These are phyloP conservation scores for Alternaria postmessia DNA, from an alignment of 2,329 filamentous ascomycete species.

Conservation along the genomic window DNA sequence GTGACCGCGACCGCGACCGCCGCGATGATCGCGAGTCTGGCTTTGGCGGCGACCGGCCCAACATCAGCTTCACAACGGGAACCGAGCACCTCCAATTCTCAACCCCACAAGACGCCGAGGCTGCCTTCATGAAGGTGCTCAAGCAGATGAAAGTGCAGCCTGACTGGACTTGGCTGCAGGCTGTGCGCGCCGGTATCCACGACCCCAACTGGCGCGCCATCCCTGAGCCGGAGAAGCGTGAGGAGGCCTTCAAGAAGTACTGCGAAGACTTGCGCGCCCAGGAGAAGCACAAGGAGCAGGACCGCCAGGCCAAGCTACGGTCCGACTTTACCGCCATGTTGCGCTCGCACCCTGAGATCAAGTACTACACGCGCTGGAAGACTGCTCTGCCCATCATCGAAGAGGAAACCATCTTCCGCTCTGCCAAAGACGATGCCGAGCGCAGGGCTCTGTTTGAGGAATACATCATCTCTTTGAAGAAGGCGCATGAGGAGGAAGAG, in stretches of 20 bases:
- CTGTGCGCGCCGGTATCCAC: conserved; percentile 83
- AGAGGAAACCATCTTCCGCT: conserved; percentile 93
- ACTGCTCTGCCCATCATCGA: conserved; percentile 93
- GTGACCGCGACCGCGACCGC: conserved; percentile 57
- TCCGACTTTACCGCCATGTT: conserved; percentile 97
- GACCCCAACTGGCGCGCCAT: conserved; percentile 93
- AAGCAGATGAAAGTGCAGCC: conserved; percentile 84
- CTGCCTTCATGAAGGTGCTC: conserved; percentile 89
- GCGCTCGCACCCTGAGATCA: conserved; percentile 94
- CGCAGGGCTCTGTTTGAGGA: conserved; percentile 91
- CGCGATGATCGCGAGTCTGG: conserved; percentile 56
- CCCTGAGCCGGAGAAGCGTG: conserved; percentile 90
- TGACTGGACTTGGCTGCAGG: conserved; percentile 92
- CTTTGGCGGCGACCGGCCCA: conserved; percentile 49
- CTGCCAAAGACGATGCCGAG: conserved; percentile 86
- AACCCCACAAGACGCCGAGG: conserved; percentile 83
- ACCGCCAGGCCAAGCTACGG: conserved; percentile 88
- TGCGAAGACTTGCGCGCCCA: conserved; percentile 87
- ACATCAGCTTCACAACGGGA: conserved; percentile 53
- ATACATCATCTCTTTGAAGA: conserved; percentile 86
- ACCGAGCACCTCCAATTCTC: conserved; percentile 60
- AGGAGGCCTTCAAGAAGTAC: conserved; percentile 93
- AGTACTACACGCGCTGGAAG: conserved; percentile 96
- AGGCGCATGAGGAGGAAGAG: conserved; percentile 79
- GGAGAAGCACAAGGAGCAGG: conserved; percentile 93